Percentiles rank a stretch among this genome's conserved stretches.
These are phyloP conservation scores for Calocybe indica DNA, from an alignment of 768 basidiomycete species.

Conservation along the genomic window DNA sequence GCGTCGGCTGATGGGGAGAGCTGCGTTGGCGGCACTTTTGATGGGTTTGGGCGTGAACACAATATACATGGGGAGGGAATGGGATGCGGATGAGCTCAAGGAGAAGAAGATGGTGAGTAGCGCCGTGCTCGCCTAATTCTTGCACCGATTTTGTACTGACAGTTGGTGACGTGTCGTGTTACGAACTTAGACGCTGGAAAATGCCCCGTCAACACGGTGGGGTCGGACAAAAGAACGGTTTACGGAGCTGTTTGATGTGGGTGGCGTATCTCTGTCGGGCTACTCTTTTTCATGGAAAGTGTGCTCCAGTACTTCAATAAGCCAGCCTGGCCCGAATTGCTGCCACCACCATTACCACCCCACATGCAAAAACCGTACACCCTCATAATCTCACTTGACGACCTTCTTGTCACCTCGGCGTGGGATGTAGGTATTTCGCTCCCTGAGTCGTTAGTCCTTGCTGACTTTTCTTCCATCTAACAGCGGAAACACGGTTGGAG, in stretches of 20 bases:
- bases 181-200: constrained; percentile 44
- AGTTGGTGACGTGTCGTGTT: background rate
- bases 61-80: constrained; percentile 71
- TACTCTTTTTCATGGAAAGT: background rate
- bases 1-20: constrained; percentile 49
- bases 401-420: constrained; percentile 82
- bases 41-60: constrained; percentile 52
- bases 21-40: constrained; percentile 47
- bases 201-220: constrained; percentile 58
- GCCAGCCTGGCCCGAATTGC: constrained; percentile 87
- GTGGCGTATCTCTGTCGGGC: constrained; percentile 15
- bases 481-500: constrained; percentile 94
- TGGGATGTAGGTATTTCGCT: constrained; percentile 78
- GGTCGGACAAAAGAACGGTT: constrained; percentile 59
- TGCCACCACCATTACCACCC: constrained; percentile 79
- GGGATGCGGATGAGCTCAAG: constrained; percentile 68
- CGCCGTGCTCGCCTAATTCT: background rate
- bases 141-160: background rate
- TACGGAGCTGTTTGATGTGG: constrained; percentile 62
- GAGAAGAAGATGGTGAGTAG: constrained; percentile 53
- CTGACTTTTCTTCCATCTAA: background rate
- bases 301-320: constrained; percentile 77
- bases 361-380: constrained; percentile 90
- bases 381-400: constrained; percentile 85
- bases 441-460: background rate